A percentile compares a stretch with the other conserved stretches of the same genome.
Evolutionary conservation across 495 filamentous ascomycete genomes (phyloP).

Genomic region (Terfezia boudieri): DNA sequence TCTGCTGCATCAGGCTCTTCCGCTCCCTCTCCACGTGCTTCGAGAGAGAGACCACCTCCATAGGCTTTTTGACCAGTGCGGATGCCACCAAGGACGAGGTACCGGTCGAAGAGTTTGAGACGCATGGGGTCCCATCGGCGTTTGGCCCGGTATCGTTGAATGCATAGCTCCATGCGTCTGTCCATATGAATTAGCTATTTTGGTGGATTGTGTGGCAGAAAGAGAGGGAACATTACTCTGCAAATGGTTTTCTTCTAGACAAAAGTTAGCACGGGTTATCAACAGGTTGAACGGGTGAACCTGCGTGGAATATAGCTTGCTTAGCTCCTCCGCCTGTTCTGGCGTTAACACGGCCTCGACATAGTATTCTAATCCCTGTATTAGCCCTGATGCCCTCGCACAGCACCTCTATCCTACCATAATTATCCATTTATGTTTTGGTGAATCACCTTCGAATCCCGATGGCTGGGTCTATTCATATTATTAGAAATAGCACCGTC

Average conservation of each 20-base stretch:
- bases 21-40: constrained; percentile 32
- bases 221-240: neutral
- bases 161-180: constrained; percentile 65
- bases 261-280: neutral
- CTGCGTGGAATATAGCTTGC: neutral
- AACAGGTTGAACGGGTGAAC: neutral
- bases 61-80: constrained; percentile 44
- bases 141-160: constrained; percentile 54
- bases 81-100: constrained; percentile 67
- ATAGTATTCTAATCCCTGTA: neutral
- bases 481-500: neutral
- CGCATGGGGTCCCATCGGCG: constrained; percentile 46
- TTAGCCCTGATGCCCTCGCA: neutral
- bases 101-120: constrained; percentile 48
- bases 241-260: neutral
- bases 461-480: neutral
- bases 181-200: neutral
- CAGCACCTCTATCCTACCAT: neutral
- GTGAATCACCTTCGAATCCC: neutral
- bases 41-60: constrained; percentile 32
- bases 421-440: neutral
- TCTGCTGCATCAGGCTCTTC: constrained; percentile 22
- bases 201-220: neutral
- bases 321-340: neutral
- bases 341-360: neutral